These are phyloP conservation scores for Arthrinium puccinioides DNA, from an alignment of 2,329 filamentous ascomycete species.

Conservation along the genomic window DNA sequence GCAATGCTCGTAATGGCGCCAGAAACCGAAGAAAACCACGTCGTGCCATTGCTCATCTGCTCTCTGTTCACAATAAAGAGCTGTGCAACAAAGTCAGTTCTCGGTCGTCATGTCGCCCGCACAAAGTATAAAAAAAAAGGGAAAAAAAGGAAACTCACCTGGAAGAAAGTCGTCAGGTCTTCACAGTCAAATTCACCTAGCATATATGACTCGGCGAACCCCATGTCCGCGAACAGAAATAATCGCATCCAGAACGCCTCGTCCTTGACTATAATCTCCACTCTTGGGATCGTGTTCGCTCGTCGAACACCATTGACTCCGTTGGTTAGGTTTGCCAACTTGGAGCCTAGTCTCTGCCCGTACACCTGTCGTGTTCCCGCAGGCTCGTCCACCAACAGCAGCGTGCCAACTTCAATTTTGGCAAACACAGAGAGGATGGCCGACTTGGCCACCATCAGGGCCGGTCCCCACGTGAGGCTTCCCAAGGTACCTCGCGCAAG, in stretches of 20 bases:
- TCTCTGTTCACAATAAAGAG: conserved; percentile 66
- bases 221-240: conserved; percentile 66
- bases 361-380: conserved; percentile 32
- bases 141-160: conserved; percentile 30
- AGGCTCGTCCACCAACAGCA: conserved; percentile 40
- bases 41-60: conserved; percentile 56
- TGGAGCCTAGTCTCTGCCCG: conserved; percentile 34
- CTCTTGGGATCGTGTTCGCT: conserved; percentile 28
- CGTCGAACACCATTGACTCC: conserved; percentile 25
- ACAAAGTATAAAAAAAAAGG: too few species aligned
- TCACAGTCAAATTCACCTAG: conserved; percentile 61
- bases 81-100: too few species aligned
- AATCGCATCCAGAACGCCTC: conserved; percentile 66
- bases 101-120: too few species aligned
- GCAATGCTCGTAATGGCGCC: conserved; percentile 51
- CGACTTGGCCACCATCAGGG: conserved; percentile 36
- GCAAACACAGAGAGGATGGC: conserved; percentile 37
- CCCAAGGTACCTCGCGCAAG: conserved; percentile 34
- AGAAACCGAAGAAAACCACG: conserved; percentile 51
- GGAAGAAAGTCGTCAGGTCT: conserved; percentile 62
- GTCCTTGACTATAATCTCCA: conserved; percentile 53
- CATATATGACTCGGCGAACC: conserved; percentile 69
- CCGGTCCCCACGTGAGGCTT: conserved; percentile 39
- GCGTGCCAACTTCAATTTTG: conserved; percentile 38
- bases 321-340: conserved; percentile 25